A percentile compares a stretch with the other conserved stretches of the same genome.
Evolutionary conservation across 2,329 filamentous ascomycete genomes (phyloP).

Genomic region (Diaporthe aspalathi): DNA sequence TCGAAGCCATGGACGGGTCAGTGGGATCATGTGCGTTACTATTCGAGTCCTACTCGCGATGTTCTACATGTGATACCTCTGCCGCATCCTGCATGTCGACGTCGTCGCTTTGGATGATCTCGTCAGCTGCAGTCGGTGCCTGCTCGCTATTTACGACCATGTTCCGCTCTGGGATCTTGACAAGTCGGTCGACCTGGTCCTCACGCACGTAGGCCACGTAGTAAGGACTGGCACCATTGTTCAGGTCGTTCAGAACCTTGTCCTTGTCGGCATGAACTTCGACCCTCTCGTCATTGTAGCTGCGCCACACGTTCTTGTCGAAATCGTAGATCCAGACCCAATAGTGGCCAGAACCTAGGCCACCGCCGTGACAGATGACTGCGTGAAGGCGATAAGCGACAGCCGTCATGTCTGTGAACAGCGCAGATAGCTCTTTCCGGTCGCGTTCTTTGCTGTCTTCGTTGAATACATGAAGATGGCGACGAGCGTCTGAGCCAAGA

Average conservation of each 20-base stretch:
- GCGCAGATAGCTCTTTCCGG: conserved; percentile 52
- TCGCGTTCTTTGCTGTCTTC: conserved; percentile 21
- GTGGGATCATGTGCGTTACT: neutral
- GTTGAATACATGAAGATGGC: conserved; percentile 26
- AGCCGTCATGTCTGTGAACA: conserved; percentile 73
- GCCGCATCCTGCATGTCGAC: conserved; percentile 31
- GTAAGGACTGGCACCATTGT: conserved; percentile 76
- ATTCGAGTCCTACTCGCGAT: conserved; percentile 32
- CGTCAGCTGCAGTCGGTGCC: neutral
- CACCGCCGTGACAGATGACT: conserved; percentile 89
- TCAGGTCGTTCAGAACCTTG: conserved; percentile 76
- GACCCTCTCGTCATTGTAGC: conserved; percentile 92
- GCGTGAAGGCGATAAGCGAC: conserved; percentile 87
- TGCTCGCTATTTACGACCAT: neutral
- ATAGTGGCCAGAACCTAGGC: conserved; percentile 84
- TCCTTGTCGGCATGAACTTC: conserved; percentile 72
- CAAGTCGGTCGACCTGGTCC: conserved; percentile 44
- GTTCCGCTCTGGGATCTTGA: conserved; percentile 37
- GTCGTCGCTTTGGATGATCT: conserved; percentile 12
- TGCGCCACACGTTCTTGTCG: conserved; percentile 82
- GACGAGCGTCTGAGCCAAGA: conserved; percentile 26
- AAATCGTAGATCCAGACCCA: conserved; percentile 98
- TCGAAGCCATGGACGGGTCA: neutral
- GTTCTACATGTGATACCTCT: conserved; percentile 31
- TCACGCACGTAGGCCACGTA: conserved; percentile 51